Base-by-base conservation (phyloP, 2,329 filamentous ascomycete genomes). In the Phialophora tarda region DNA sequence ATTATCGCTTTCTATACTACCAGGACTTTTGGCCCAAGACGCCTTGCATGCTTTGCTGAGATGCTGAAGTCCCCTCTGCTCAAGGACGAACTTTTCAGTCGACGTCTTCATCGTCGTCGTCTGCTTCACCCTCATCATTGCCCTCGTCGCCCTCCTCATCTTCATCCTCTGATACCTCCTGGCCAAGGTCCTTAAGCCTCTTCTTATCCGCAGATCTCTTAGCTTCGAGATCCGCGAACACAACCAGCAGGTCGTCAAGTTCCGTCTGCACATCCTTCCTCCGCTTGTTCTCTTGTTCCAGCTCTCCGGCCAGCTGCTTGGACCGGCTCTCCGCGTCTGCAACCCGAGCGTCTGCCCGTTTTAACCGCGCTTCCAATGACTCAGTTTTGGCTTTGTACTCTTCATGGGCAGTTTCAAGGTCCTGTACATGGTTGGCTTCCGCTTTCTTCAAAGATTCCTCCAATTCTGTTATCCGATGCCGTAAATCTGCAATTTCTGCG, bases 151-250 rank as follows among this genome's bases (percentile, higher is more conserved):
- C 85, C 0, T 85, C 86, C 0, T 88, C 89, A 21, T 89, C 89
- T 69, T 93, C 91, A n/a, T 82, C 89, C 70, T 94, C 91, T 1
- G 91, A 93, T 10, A 94, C 87, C 67, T 83, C 82, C 74, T 91
- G 86, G 2, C 90, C 90, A 21, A 92, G 81, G 24, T 84, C 85
- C 73, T 85, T 85, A 14, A 93, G 81, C 57, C 86, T 89, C 78
- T 82, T 78, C 80, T 84, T 94, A 75, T 94, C 92, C 72, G 86
- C 87, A 50, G 84, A 83, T 57, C 88, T 82, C 79, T 93, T 94
- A 62, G 92, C 90, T 77, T 95, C 91, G 21, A 93, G 75, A 74
- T 95, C 91, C 14, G 87, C 88, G 77, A 93, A 92, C 4, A 95
- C 89, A 80, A 94, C 90, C 41, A 95, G 80, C 62, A 94, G 82